Base-by-base conservation (phyloP, 2,329 filamentous ascomycete genomes). In the Penicillium sp. region DNA sequence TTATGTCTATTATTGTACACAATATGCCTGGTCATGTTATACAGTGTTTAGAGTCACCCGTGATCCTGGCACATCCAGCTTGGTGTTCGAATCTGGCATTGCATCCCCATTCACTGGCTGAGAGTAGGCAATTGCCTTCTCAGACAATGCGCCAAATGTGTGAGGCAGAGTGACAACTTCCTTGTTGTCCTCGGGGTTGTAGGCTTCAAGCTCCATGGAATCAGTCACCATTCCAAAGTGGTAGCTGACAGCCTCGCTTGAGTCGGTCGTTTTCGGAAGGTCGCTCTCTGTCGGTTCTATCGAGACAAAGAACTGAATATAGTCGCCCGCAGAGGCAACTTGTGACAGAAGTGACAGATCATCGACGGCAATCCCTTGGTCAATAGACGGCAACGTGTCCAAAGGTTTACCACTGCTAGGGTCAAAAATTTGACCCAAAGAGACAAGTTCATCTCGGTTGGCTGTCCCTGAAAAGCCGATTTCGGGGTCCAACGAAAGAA, bases 401-500 rank as follows among this genome's bases (percentile, higher is more conserved):
- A 47, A 24, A 8, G 56, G 42, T 2, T 49, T 16, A 14, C 50
- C 24, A 21, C 39, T 16, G 29, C 46, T 36, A 24, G 53, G 49
- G 24, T 61, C 47, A 44, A 73, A 68, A 21, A 73, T n/a, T 39
- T 62, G 49, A 46, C 65, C 56, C 9, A 75, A 47, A 18, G 52
- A 24, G 14, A 60, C 38, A 14, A 69, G 49, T 9, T 56, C 52
- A 7, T 58, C 46, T n/a, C 39, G 49, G 10, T 54, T 54, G 29
- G 46, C 21, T 47, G 60, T 54, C 32, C 59, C 63, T 2, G 56
- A 36, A 43, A 75, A 74, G 43, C 63, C 65, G 38, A 67, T 65
- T 53, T 77, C 75, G 9, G 74, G 74, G 54, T 77, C 75, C 5
- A 77, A 55, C 1, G 75, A 77, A 18, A 77, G 65, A 9, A 77